Evolutionary conservation across 352 stramenopile species (phyloP).

Genomic region (Phytopythium delawarense): DNA sequence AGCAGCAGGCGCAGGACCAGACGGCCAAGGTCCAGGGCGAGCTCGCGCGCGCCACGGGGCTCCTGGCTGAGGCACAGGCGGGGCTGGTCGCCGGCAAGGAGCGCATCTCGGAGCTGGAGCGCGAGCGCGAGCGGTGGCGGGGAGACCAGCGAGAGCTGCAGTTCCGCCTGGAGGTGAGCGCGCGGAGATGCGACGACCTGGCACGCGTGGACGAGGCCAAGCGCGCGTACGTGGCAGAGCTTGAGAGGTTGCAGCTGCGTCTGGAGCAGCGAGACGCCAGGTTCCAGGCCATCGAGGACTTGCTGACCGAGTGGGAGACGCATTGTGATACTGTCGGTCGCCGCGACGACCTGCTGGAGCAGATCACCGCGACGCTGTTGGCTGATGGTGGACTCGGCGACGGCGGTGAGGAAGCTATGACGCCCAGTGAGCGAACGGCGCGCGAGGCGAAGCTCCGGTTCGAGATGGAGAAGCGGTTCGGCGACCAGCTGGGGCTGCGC

Average conservation of each 20-base stretch:
- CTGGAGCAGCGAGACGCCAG: slow-evolving; percentile 8
- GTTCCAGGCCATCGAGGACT: slow-evolving; percentile 13
- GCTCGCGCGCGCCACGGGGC: slow-evolving; percentile 31
- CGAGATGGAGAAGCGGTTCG: slow-evolving; percentile 48
- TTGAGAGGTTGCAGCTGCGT: slow-evolving; percentile 22
- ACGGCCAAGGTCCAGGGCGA: slow-evolving; percentile 30
- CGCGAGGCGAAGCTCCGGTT: slow-evolving; percentile 30
- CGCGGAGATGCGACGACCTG: slow-evolving; percentile 29
- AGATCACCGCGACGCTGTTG: slow-evolving; percentile 21
- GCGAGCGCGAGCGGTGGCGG: slow-evolving; percentile 34
- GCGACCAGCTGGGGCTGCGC: slow-evolving; percentile 47
- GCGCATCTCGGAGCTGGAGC: slow-evolving; percentile 20
- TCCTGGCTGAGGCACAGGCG: slow-evolving; percentile 45
- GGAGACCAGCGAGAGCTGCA: slow-evolving; percentile 39
- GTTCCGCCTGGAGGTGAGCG: slow-evolving; percentile 26
- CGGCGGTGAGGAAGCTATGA: background rate
- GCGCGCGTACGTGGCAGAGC: slow-evolving; percentile 15
- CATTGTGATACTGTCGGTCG: slow-evolving; percentile 1
- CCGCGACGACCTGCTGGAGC: slow-evolving; percentile 8
- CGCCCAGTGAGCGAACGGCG: background rate
- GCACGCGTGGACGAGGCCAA: slow-evolving; percentile 27
- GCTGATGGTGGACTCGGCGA: background rate
- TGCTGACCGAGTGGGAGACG: slow-evolving; percentile 14
- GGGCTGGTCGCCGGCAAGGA: slow-evolving; percentile 34
- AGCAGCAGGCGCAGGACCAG: slow-evolving; percentile 27